A percentile compares a stretch with the other conserved stretches of the same genome.
Evolutionary conservation across 345 rosid species (phyloP).

Genomic region (Corchorus olitorius): DNA sequence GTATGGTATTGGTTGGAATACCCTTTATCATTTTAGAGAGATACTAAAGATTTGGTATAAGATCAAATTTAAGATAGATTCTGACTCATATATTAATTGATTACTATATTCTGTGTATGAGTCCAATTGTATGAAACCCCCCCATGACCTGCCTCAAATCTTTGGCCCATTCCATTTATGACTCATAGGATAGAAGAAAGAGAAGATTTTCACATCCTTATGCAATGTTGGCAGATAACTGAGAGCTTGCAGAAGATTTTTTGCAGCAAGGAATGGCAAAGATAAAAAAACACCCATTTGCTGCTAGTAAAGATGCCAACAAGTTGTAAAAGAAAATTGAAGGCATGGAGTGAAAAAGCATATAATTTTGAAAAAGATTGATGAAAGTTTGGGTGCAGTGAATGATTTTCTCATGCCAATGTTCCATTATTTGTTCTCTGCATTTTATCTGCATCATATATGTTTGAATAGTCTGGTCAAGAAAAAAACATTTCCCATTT

Average conservation of each 20-base stretch:
- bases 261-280: slow-evolving; percentile 26
- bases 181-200: slow-evolving; percentile 9
- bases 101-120: neutral
- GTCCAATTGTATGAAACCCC: neutral
- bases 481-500: neutral
- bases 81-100: neutral
- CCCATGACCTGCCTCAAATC: slow-evolving; percentile 29
- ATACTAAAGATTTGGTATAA: too few relatives aligned
- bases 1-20: neutral
- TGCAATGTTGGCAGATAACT: slow-evolving; percentile 17
- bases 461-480: slow-evolving; percentile 4
- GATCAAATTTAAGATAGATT: neutral
- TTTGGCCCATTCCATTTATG: slow-evolving; percentile 31
- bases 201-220: neutral
- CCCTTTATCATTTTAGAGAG: neutral
- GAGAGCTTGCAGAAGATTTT: slow-evolving; percentile 18
- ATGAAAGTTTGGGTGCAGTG: slow-evolving; percentile 4
- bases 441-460: neutral
- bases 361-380: neutral
- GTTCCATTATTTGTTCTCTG: neutral
- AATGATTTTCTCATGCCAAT: neutral
- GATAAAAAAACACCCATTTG: slow-evolving; percentile 19
- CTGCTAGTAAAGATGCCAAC: slow-evolving; percentile 25
- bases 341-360: neutral
- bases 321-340: slow-evolving; percentile 2